Evolutionary conservation across 805 yeast genomes (phyloP), one percentile per base, ranked within the genome.

Genomic region (Metschnikowia baotianmanensis): DNA sequence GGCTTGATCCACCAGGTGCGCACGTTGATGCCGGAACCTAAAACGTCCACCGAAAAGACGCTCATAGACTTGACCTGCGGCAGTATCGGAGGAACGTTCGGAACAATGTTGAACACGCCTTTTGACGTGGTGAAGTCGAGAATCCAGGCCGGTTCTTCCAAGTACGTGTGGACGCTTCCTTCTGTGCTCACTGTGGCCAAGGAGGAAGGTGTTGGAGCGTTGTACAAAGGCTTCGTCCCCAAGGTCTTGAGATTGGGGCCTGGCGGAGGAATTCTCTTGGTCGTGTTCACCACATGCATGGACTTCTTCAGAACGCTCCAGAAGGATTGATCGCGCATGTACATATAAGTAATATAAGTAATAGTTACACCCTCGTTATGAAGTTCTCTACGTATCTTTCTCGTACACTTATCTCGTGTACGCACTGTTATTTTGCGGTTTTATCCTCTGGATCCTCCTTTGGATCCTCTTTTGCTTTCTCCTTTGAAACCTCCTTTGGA

Each of bases 171-270:
- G 98, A 80, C 97, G 15, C 56, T 81, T 51, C 96, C 96, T 29
- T 77, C 95, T 3, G 69, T 93, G 43, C 60, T 73, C 31, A 74
- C 81, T 15, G 86, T 93, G 18, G 80, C 81, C 56, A 79, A 72
- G 61, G 98, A 91, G 67, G 99, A 93, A 74, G 99, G 99, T 22
- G 78, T 88, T 55, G 72, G 69, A 34, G 96, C 98, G 6, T 76
- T 93, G 44, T 91, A 90, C 69, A 91, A 90, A 71, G 99, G 99
- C 29, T 91, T 93, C 78, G 62, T 90, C 50, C 99, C 99, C 53
- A 93, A 93, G 74, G 97, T 93, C 10, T 74, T 93, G 60, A 83
- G 99, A 77, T 76, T 93, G 52, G 99, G 98, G 34, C 99, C 99
- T 46, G 99, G 99, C 59, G 99, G 99, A 64, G 99, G 99, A 73